Conservation (phyloP, 1,139 yeast species). For the Yamadazyma atmosphaerica region DNA sequence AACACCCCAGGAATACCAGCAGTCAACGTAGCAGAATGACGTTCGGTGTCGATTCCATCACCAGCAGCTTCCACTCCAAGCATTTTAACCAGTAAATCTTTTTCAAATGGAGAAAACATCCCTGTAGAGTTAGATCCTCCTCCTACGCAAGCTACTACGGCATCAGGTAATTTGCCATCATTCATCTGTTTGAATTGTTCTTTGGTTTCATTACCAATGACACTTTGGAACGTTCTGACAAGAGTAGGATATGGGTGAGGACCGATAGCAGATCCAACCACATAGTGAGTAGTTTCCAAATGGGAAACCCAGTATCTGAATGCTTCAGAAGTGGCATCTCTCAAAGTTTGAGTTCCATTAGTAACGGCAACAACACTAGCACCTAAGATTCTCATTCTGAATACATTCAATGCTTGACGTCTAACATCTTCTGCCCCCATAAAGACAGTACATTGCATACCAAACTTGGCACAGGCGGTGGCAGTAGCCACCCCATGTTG, state of each 20-base stretch:
- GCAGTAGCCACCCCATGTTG: conserved; percentile 99
- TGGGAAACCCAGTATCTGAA: conserved; percentile 94
- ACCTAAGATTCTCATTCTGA: conserved; percentile 95
- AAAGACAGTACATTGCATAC: conserved; percentile 90
- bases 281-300: conserved; percentile 82
- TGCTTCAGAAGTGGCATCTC: conserved; percentile 98
- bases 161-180: conserved; percentile 83
- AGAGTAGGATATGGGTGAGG: conserved; percentile 99
- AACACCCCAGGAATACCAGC: conserved; percentile 95
- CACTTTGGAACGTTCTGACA: conserved; percentile 97
- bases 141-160: conserved; percentile 97
- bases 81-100: conserved; percentile 72
- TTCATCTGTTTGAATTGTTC: conserved; percentile 81
- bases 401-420: conserved; percentile 96
- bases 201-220: conserved; percentile 93
- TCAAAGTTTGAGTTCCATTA: conserved; percentile 91
- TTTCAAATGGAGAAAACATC: conserved; percentile 90
- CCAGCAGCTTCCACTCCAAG: conserved; percentile 99
- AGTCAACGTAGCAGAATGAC: conserved; percentile 91
- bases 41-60: conserved; percentile 83
- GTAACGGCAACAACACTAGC: conserved; percentile 93
- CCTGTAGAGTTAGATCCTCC: conserved; percentile 99
- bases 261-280: conserved; percentile 98
- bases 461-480: conserved; percentile 97
- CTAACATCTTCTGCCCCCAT: conserved; percentile 99